Base-by-base conservation (phyloP, 805 yeast genomes). In the Ogataea ganodermae region DNA sequence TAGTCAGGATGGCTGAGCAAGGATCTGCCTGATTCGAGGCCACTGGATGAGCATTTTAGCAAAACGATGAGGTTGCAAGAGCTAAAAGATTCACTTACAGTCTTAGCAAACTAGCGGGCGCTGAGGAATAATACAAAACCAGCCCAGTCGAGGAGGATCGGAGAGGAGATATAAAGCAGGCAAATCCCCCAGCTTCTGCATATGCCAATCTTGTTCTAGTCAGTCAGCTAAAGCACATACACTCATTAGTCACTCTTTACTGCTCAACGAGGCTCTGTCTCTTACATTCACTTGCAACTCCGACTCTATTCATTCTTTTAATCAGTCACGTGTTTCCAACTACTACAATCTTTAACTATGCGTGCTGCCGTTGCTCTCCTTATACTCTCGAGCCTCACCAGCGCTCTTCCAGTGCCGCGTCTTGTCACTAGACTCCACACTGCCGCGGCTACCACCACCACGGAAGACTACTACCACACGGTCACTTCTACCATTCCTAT, bases 401-500 rank as follows among this genome's bases (percentile, higher is more conserved):
- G 47, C 32, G 60, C 42, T 55, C 63, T 46, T 4, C 59, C 65
- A 3, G 41, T 24, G 18, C 47, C 49, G 12, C 17, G 40, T 5
- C 50, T 65, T 22, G 50, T 66, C 17, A 65, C 69, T 3, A 60
- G 65, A 42, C 54, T 58, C 20, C 61, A 60, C 45, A 63, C 66
- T 26, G 67, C 67, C 4, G 61, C 60, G 5, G 62, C 67, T n/a
- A 60, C 62, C 22, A 67, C 73, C 14, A 61, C 62, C 7, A 60
- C 68, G 6, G 53, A 51, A 8, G 53, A 57, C 7, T 50, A 60
- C 60, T 65, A 57, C 35, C 68, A 71, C 26, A 75, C 80, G 1
- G 80, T 77, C 35, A 76, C 81, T 12, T 65, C 74, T 16, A 67
- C 70, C 53, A 67, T 76, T 49, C 82, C 83, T 21, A 73, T 81